Base-by-base conservation (phyloP, 2,329 filamentous ascomycete genomes). In the Myrmaecium sp. region DNA sequence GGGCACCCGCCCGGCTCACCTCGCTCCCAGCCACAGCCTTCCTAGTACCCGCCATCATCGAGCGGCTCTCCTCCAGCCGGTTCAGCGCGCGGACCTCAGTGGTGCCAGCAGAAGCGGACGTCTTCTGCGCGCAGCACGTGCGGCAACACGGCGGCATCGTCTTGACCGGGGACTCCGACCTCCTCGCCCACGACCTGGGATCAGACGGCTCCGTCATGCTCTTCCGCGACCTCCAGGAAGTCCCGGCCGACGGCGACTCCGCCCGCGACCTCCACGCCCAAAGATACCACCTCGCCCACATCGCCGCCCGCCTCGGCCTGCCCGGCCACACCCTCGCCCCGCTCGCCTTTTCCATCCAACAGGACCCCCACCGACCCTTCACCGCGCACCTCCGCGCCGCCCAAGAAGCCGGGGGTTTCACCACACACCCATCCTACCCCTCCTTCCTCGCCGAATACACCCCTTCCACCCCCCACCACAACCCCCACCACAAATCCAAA, bases 81-180 rank as follows among this genome's bases (percentile, higher is more conserved):
- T 32, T 43, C 60, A 23, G 58, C 56, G 6, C 43, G 3, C 38
- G 53, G 5, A 62, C 59, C 1, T 52, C 59, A 14, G 60, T 89
- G 8, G 74, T 92, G 0, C 72, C 81, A 0, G 83, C 79, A 1
- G 86, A 95, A 51, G 86, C 86, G 1, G 86, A 95, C 44, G 52
- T 62, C 14, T 89, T 70, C 52, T 93, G 83, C 46, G 82, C 81
- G 3, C 52, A 62, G 9, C 60, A 71, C 28, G 62, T 79, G 5
- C 59, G 58, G n/a, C 34, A 54, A 3, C 43, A 58, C 2, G 69
- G 67, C 1, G 70, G 69, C 1, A 63, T 82, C 9, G 57, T 73
- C 15, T 51, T 94, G 5, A 91, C 82, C 0, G 74, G 71, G n/a
- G 86, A 95, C 41, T 91, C 83, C 0, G 86, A 95, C 43, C 60